Base-by-base conservation (phyloP, 805 yeast genomes). In the Naumovozyma castellii region DNA sequence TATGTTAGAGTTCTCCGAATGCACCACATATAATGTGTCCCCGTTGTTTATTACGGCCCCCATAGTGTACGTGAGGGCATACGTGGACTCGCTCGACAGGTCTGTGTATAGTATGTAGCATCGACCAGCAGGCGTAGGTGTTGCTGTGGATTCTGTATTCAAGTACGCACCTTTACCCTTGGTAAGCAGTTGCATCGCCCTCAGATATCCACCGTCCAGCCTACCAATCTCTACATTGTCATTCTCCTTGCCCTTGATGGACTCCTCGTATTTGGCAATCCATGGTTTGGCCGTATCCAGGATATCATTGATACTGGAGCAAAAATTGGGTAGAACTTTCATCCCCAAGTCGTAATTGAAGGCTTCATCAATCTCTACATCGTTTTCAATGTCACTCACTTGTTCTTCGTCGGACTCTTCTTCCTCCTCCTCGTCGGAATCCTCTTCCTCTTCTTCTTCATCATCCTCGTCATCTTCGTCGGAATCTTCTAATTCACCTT, bases 1-100 rank as follows among this genome's bases (percentile, higher is more conserved):
- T 4, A 37, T 32, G 15, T 40, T 46, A 31, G 25, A 31, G 29
- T 42, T 37, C 22, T 54, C 56, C 54, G 57, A 53, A 39, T 59
- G 56, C 14, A 85, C 76, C 16, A 85, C 74, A 56, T 83, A 84
- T 40, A 87, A 61, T 0, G 87, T 85, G 39, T 86, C 82, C 0
- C 92, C 92, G 53, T 84, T 87, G 17, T 79, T 81, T 35, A 87
- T 68, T 0, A 86, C 80, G 0, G 94, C 75, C 2, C 97, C 97
- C 49, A 88, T 69, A 33, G 87, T 75, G 83, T 95, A 87, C 52
- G 85, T 92, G 17, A 88, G 67, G 0, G 96, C 92, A 59, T 82
- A 83, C 30, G 71, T 69, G 2, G 94, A 80, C 56, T 86, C 96
- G 0, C 85, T 82, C 3, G 90, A 78, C 46, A 82, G 72, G 57